These are phyloP conservation scores for Dendrobium catenatum DNA, from an alignment of 106 monocot species.

Conservation along the genomic window DNA sequence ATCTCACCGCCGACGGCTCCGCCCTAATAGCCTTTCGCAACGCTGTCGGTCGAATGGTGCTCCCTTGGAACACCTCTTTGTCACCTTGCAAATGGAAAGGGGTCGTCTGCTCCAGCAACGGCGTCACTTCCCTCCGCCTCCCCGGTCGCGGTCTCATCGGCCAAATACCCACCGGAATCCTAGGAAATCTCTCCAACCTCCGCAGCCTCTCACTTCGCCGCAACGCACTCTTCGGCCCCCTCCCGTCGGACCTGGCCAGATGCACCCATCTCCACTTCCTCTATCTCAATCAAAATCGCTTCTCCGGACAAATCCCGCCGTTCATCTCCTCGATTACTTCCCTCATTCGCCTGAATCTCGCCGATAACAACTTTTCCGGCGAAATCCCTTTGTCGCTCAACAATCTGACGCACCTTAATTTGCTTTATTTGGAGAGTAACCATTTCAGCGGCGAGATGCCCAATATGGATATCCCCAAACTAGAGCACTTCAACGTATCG, in stretches of 20 bases:
- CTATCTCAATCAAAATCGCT: conserved; percentile 49
- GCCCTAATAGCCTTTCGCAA: conserved; percentile 41
- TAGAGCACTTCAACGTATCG: conserved; percentile 70
- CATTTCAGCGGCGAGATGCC: conserved; percentile 49
- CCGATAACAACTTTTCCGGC: conserved; percentile 56
- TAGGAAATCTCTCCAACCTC: conserved; percentile 68
- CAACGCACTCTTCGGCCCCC: conserved; percentile 58
- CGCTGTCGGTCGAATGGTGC: conserved; percentile 32
- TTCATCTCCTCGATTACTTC: conserved; percentile 19
- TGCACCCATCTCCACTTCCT: conserved; percentile 35
- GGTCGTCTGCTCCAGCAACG: conserved; percentile 29
- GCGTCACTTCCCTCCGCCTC: conserved; percentile 62
- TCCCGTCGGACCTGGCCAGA: conserved; percentile 52
- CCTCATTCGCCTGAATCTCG: conserved; percentile 50
- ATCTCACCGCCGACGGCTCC: conserved; percentile 38
- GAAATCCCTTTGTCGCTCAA: conserved; percentile 37
- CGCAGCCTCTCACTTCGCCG: conserved; percentile 52
- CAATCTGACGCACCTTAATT: conserved; percentile 37
- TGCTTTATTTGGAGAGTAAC: conserved; percentile 54
- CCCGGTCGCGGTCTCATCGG: conserved; percentile 64
- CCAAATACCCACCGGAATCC: conserved; percentile 35
- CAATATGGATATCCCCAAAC: conserved; percentile 26
- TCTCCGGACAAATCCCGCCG: conserved; percentile 56
- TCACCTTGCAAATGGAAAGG: conserved; percentile 68
- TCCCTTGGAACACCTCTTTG: conserved; percentile 35